A percentile compares a stretch with the other conserved stretches of the same genome.
Evolutionary conservation across 129 eudicot species (phyloP).

Genomic region (Oenanthe sinensis): DNA sequence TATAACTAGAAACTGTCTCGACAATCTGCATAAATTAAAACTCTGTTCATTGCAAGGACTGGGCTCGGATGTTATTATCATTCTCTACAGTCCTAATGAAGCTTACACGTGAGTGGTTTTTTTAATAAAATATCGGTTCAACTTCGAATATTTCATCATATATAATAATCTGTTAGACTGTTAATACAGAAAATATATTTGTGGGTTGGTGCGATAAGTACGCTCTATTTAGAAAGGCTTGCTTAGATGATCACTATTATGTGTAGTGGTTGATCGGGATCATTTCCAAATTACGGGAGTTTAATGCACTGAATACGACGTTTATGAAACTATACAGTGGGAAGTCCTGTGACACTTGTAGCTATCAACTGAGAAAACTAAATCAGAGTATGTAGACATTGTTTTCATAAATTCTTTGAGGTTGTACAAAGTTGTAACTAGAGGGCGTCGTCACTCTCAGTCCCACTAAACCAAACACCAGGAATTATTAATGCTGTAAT

Average conservation of each 20-base stretch:
- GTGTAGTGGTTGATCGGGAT: background rate
- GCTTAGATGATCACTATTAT: no score
- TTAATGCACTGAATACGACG: background rate
- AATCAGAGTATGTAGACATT: background rate
- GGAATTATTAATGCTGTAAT: background rate
- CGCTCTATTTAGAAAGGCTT: no score
- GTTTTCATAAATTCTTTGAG: background rate
- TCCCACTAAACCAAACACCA: conserved; percentile 1
- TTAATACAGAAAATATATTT: no score
- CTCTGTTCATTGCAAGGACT: background rate
- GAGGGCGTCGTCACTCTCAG: background rate
- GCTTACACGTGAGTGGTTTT: no score
- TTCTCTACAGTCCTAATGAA: no score
- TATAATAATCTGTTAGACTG: no score
- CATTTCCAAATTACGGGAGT: background rate
- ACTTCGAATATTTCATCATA: no score
- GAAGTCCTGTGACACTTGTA: background rate
- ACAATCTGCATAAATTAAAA: background rate
- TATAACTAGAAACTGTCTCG: background rate
- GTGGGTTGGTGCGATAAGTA: no score
- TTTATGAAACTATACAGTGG: no score
- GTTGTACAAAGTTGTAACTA: background rate
- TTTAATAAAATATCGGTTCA: no score
- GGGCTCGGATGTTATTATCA: no score
- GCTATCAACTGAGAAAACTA: no score